Percentiles rank a stretch among this genome's conserved stretches.
Conservation (phyloP, 257 asterid species). For the Nemophila menziesii region DNA sequence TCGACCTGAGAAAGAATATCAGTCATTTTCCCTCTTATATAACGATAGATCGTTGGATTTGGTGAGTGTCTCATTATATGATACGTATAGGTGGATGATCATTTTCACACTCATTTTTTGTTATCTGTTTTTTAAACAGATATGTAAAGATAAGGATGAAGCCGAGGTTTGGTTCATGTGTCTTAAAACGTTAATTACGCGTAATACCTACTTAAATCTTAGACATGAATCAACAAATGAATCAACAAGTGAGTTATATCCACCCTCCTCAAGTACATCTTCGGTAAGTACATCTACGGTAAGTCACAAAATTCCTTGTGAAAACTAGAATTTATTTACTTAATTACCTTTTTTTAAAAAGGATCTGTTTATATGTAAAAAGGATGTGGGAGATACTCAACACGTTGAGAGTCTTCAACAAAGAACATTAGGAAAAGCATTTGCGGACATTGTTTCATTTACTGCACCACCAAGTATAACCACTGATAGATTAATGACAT, state of each 20-base stretch:
- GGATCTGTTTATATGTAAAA: too few relatives aligned
- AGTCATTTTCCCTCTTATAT: slow-evolving; percentile 83
- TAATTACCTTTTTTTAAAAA: too few relatives aligned
- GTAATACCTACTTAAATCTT: slow-evolving; percentile 70
- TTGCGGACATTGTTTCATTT: slow-evolving; percentile 56
- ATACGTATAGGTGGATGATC: too few relatives aligned
- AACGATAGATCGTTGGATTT: slow-evolving; percentile 84
- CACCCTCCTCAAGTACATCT: too few relatives aligned
- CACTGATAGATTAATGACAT: too few relatives aligned
- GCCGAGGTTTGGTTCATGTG: slow-evolving; percentile 98
- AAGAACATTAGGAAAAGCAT: slow-evolving; percentile 59
- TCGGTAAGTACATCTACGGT: too few relatives aligned
- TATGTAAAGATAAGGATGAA: slow-evolving; percentile 95
- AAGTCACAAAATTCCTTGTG: too few relatives aligned
- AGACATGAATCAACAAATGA: slow-evolving; percentile 80
- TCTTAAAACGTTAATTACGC: slow-evolving; percentile 74
- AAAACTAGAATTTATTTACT: too few relatives aligned
- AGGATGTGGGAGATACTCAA: slow-evolving; percentile 48
- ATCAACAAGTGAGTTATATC: too few relatives aligned
- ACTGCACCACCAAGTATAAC: too few relatives aligned
- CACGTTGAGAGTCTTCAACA: slow-evolving; percentile 30
- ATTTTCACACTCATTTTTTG: too few relatives aligned
- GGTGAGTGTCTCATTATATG: slow-evolving; percentile 54
- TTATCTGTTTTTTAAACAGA: too few relatives aligned
- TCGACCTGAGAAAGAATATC: slow-evolving; percentile 94